Conservation (phyloP, 805 yeast species). For the Pichia phayaonensis region DNA sequence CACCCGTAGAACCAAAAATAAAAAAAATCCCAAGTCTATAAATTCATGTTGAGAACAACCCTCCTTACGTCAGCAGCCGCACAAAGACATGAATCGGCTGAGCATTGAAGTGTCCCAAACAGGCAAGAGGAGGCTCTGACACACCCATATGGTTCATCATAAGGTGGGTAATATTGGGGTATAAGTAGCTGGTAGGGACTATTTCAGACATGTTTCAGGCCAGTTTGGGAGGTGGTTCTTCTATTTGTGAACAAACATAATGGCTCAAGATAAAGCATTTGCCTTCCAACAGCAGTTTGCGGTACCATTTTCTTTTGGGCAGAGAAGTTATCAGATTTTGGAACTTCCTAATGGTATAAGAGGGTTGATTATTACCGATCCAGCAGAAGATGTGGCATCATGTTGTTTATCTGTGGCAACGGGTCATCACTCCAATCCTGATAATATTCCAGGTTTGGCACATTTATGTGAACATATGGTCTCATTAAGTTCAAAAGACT, state of each 20-base stretch:
- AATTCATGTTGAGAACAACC: neutral
- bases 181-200: neutral
- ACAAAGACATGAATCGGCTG: neutral
- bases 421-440: conserved; percentile 79
- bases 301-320: conserved; percentile 11
- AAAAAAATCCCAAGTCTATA: neutral
- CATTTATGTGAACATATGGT: conserved; percentile 82
- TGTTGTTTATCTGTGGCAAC: conserved; percentile 69
- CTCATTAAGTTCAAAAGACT: conserved; percentile 48
- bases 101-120: neutral
- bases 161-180: neutral
- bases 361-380: conserved; percentile 68
- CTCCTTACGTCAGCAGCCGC: neutral
- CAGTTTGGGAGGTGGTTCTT: neutral
- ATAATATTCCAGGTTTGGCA: conserved; percentile 68
- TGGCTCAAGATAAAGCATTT: neutral
- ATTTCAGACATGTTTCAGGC: neutral
- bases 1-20: neutral
- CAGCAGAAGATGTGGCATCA: conserved; percentile 53
- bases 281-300: conserved; percentile 5
- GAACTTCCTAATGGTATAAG: conserved; percentile 61
- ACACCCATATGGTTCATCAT: neutral
- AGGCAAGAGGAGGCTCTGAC: neutral
- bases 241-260: neutral
- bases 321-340: conserved; percentile 37